Base-by-base conservation (phyloP, 2,329 filamentous ascomycete species). In the Alternaria panax region DNA sequence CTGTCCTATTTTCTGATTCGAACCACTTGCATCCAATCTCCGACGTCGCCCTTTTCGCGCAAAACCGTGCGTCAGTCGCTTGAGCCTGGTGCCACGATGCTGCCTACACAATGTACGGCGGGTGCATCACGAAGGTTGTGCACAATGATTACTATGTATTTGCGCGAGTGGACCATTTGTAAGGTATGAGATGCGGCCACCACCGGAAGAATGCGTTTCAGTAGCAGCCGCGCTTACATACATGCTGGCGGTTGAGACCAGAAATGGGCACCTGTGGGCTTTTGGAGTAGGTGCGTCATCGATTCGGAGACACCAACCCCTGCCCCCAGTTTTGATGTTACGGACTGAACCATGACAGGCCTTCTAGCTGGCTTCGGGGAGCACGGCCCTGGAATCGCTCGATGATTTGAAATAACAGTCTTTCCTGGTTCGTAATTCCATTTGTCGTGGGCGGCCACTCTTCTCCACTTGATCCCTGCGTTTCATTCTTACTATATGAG, bases 11-110 rank as follows among this genome's bases (percentile, higher is more conserved):
- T 64, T 62, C 60, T 60, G 58, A 60, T 48, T 56, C 57, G 59
- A 59, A 59, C 22, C 51, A 45, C 28, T 45, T 25, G 25, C 51
- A 40, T 25, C 47, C 53, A 64, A 62, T 67, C 59, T 63, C 57
- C 60, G 42, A 30, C 43, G n/a, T 42, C 34, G 51, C 53, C 34
- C 54, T 61, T 61, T 51, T 53, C 48, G 52, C 58, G 56, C 60
- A 50, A 34, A 51, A 51, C 51, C 41, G 40, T 59, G 57, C 60
- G 64, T 60, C 59, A 36, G 65, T 66, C 65, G 62, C 51, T 46
- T 54, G 46, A 22, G 40, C 41, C 41, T 46, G 34, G 12, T 38
- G 51, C 50, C 18, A 42, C 36, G 22, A 51, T 51, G 32, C 20
- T 48, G 45, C 45, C 45, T 46, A 38, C 40, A 41, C 45, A 27